Base-by-base conservation (phyloP, 2,329 filamentous ascomycete genomes). In the Sporothrix humicola region DNA sequence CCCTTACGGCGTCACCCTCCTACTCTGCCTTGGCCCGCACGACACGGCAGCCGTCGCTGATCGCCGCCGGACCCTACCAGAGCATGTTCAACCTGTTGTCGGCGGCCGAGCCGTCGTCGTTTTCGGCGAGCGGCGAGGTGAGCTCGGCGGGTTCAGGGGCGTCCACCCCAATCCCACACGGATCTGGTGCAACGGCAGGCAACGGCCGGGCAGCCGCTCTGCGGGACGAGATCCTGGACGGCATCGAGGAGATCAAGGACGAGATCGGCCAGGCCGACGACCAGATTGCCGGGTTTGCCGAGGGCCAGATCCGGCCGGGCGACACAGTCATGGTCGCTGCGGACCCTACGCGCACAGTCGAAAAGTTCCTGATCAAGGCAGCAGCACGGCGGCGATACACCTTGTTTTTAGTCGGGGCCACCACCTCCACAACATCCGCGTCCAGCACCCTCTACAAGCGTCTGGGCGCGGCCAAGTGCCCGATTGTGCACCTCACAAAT, bases 221-320 rank as follows among this genome's bases (percentile, higher is more conserved):
- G 74, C 92, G 94, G 75, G 93, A 93, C 15, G 96, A 98, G 82
- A 92, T 98, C 37, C 91, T 98, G 77, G 93, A 96, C 78, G 96
- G 95, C 58, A 98, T 99, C 78, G 91, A 94, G 78, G 96, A 99
- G 81, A 94, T 99, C 74, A 93, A 97, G 81, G 96, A 99, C 79
- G 96, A 99, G 83, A 91, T 99, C 73, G 92, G 92, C 77, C 92
- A 95, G 80, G 94, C 94, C 8, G 96, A 98, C 80, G 94, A 97
- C 79, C 94, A 97, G 82, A 97, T 99, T 78, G 93, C 95, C 1
- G 90, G 90, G 26, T 92, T 94, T 76, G 93, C 95, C 2, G 92
- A 97, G 76, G 93, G 97, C 66, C 93, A 98, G 81, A 97, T 99
- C 76, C 93, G 97, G 80, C 93, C 93, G 0, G 94, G 95, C 79